Base-by-base conservation (phyloP, 805 yeast genomes). In the Candida easanensis region DNA sequence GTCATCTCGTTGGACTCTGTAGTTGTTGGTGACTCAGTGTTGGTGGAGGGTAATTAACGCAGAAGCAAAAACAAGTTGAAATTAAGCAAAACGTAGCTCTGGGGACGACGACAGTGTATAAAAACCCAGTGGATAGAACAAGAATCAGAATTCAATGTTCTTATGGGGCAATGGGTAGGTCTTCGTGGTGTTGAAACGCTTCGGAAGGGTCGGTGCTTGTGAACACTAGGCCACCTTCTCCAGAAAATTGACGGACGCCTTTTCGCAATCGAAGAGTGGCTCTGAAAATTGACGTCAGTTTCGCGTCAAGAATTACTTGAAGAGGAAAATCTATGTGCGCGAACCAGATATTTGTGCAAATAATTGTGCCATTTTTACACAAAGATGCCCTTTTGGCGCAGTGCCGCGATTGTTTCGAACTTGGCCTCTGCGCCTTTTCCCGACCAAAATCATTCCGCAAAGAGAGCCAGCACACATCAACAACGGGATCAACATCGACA, bases 1-100 rank as follows among this genome's bases (percentile, higher is more conserved):
- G 53, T 38, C 59, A 54, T 58, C 9, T 15, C 3, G 26, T 17
- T 14, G 17, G 5, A 18, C 15, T 23, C 23, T 15, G 11, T 25
- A 32, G 5, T 22, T 13, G 19, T 4, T 11, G 7, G 21, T 18
- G 33, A 30, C 33, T 30, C 33, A 22, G 32, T 14, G 7, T 13
- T 18, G 25, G 6, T 10, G n/a, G n/a, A 26, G 30, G 30, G 15
- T 5, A n/a, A 13, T 26, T 11, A n/a, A 13, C 30, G 30, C 5
- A 26, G 30, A 26, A 8, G 7, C 25, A 10, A 22, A 10, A 22
- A 22, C 7, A 22, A 10, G 10, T 7, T 10, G 25, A n/a, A n/a
- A n/a, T n/a, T n/a, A n/a, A n/a, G n/a, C n/a, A n/a, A n/a, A n/a
- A n/a, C n/a, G n/a, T n/a, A n/a, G n/a, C n/a, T n/a, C n/a, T n/a